Conservation (phyloP, 352 stramenopile species). For the Pythium sp. region DNA sequence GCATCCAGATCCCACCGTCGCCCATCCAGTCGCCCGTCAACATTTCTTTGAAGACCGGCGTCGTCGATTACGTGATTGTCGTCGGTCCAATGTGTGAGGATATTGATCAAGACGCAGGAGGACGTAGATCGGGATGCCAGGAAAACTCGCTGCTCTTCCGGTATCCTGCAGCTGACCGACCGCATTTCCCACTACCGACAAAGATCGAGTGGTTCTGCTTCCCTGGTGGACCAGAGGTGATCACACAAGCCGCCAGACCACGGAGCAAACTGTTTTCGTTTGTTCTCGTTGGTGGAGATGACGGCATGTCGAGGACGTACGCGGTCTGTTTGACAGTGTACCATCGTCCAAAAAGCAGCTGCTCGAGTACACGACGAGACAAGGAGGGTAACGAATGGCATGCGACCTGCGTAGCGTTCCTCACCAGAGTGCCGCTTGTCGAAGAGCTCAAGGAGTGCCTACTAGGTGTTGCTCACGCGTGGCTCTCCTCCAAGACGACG, state of each 20-base stretch:
- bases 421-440: slow-evolving; percentile 67
- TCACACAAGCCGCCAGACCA: slow-evolving; percentile 42
- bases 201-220: slow-evolving; percentile 91
- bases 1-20: slow-evolving; percentile 12
- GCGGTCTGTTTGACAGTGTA: slow-evolving; percentile 73
- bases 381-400: slow-evolving; percentile 43
- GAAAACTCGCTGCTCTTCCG: slow-evolving; percentile 65
- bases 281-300: slow-evolving; percentile 68
- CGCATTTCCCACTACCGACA: slow-evolving; percentile 66
- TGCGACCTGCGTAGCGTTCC: slow-evolving; percentile 65
- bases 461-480: slow-evolving; percentile 49
- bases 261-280: slow-evolving; percentile 73
- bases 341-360: slow-evolving; percentile 27
- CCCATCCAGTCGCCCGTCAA: slow-evolving; percentile 11
- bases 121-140: slow-evolving; percentile 10
- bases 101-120: not conserved
- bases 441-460: slow-evolving; percentile 51
- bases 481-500: slow-evolving; percentile 29
- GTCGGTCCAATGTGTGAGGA: slow-evolving; percentile 33
- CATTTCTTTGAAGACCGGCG: slow-evolving; percentile 47
- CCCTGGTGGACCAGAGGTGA: slow-evolving; percentile 57
- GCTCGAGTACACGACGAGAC: slow-evolving; percentile 4
- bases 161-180: slow-evolving; percentile 54
- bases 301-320: slow-evolving; percentile 70
- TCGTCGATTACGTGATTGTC: slow-evolving; percentile 82